Percentiles rank a stretch among this genome's conserved stretches.
These are phyloP conservation scores for Dalechampia spathulata DNA, from an alignment of 441 rosid species.

Conservation along the genomic window DNA sequence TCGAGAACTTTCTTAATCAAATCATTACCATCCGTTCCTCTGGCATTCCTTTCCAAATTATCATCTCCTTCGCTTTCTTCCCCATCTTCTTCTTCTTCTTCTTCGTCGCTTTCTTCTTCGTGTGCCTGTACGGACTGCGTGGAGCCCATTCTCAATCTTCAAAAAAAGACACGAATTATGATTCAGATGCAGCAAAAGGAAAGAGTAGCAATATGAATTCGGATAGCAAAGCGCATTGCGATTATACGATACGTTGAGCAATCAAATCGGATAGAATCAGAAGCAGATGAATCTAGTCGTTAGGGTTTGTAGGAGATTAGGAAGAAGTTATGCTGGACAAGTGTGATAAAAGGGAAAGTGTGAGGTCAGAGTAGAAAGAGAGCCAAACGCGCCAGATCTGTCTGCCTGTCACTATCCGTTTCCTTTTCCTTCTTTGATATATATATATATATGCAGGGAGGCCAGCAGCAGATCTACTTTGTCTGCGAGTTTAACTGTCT, in stretches of 20 bases:
- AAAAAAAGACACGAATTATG: too few species aligned
- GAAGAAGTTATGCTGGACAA: too few species aligned
- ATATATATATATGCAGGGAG: background rate
- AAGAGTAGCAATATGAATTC: too few species aligned
- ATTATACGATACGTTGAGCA: too few species aligned
- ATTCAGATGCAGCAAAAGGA: too few species aligned
- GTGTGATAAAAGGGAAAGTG: too few species aligned
- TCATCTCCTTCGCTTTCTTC: constrained; percentile 17
- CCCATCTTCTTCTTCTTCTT: constrained; percentile 21
- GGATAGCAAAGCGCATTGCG: too few species aligned
- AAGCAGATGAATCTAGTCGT: background rate
- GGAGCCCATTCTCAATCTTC: too few species aligned
- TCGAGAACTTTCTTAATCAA: constrained; percentile 73
- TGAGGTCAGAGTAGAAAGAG: background rate
- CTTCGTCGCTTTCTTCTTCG: constrained; percentile 37
- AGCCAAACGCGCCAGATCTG: background rate
- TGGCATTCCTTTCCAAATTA: background rate
- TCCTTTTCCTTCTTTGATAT: background rate
- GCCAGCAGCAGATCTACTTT: background rate
- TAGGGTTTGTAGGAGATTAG: constrained; percentile 1
- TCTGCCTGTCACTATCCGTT: background rate
- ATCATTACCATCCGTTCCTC: constrained; percentile 22
- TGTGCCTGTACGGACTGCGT: constrained; percentile 46
- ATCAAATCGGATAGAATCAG: background rate
- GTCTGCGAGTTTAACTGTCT: too few species aligned